Conservation (phyloP, 805 yeast species). For the Metschnikowia similis region DNA sequence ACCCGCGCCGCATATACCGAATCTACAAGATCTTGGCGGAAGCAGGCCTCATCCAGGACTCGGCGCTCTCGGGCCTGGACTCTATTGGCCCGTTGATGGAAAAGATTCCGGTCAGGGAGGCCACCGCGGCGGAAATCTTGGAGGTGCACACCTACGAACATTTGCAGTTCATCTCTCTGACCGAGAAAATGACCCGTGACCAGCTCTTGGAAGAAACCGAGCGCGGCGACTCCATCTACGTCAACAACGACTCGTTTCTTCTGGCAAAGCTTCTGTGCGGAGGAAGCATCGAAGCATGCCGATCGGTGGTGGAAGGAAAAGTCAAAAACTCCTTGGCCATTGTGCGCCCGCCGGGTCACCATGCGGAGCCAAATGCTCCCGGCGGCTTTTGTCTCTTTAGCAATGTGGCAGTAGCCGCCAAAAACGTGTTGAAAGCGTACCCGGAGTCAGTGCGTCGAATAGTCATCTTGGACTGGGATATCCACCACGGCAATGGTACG, state of each 20-base stretch:
- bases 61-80: slow-evolving; percentile 64
- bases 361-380: slow-evolving; percentile 95
- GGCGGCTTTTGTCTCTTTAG: slow-evolving; percentile 97
- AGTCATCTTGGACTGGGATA: slow-evolving; percentile 93
- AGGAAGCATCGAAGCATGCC: slow-evolving; percentile 94
- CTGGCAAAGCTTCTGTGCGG: slow-evolving; percentile 94
- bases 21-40: slow-evolving; percentile 92
- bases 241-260: slow-evolving; percentile 81
- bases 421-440: slow-evolving; percentile 70
- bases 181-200: slow-evolving; percentile 74
- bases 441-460: slow-evolving; percentile 86
- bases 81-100: slow-evolving; percentile 83
- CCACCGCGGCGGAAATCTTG: slow-evolving; percentile 77
- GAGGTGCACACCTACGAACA: slow-evolving; percentile 84
- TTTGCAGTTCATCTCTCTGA: slow-evolving; percentile 66
- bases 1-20: slow-evolving; percentile 92
- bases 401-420: slow-evolving; percentile 96
- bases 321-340: slow-evolving; percentile 92
- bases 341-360: slow-evolving; percentile 99
- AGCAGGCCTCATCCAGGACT: slow-evolving; percentile 83
- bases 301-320: slow-evolving; percentile 87
- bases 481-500: slow-evolving; percentile 98
- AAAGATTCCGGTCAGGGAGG: slow-evolving; percentile 88
- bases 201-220: slow-evolving; percentile 79
- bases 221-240: slow-evolving; percentile 89